Conservation (phyloP, 2,329 filamentous ascomycete genomes). For the Seiridium unicorne region DNA sequence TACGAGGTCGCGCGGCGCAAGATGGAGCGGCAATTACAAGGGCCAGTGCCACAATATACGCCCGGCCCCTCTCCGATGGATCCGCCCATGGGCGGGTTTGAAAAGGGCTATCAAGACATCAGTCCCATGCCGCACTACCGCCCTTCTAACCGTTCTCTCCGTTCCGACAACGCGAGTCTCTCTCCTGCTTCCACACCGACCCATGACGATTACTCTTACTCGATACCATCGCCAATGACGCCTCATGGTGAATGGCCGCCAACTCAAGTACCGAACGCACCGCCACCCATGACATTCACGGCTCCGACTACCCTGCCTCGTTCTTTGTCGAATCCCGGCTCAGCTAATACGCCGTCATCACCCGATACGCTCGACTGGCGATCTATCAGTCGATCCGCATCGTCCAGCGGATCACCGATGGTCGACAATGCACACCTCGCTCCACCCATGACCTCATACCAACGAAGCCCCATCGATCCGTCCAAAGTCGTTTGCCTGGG, state of each 20-base stretch:
- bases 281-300: slow-evolving; percentile 41
- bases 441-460: slow-evolving; percentile 33
- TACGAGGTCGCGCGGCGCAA: slow-evolving; percentile 53
- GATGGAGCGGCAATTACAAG: slow-evolving; percentile 49
- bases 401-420: slow-evolving; percentile 20
- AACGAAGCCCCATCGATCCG: slow-evolving; percentile 51
- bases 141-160: slow-evolving; percentile 22
- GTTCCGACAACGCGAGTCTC: slow-evolving; percentile 23
- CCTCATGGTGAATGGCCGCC: slow-evolving; percentile 42
- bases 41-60: slow-evolving; percentile 47
- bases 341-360: slow-evolving; percentile 19
- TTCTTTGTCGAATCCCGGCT: slow-evolving; percentile 23
- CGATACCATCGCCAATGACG: slow-evolving; percentile 46
- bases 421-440: slow-evolving; percentile 17
- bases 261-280: slow-evolving; percentile 33
- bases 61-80: slow-evolving; percentile 37
- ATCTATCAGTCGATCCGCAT: slow-evolving; percentile 23
- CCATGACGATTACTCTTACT: slow-evolving; percentile 33
- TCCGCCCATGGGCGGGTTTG: slow-evolving; percentile 11
- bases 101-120: slow-evolving; percentile 32
- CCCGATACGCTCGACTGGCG: slow-evolving; percentile 21
- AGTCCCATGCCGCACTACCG: slow-evolving; percentile 32
- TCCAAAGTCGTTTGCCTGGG: slow-evolving; percentile 54
- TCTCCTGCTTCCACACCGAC: slow-evolving; percentile 30
- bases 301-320: slow-evolving; percentile 25